Conservation (phyloP, 2,329 filamentous ascomycete species). For the Hysterium pulicare region DNA sequence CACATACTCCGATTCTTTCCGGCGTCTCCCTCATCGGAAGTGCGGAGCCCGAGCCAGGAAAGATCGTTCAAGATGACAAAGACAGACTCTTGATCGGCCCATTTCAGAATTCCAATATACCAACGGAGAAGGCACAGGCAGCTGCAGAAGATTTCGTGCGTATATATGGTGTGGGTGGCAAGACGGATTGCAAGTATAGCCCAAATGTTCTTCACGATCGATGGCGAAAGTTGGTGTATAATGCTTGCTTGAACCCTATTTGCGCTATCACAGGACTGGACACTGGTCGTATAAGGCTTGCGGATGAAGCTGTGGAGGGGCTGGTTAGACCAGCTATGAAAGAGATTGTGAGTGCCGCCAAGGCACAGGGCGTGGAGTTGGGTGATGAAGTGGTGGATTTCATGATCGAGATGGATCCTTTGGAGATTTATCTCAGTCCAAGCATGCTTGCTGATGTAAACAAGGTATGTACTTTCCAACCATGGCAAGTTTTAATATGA, state of each 20-base stretch:
- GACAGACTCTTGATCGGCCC: conserved; percentile 52
- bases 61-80: conserved; percentile 52
- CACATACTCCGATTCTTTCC: conserved; percentile 51
- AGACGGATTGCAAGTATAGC: conserved; percentile 43
- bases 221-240: conserved; percentile 53
- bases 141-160: conserved; percentile 44
- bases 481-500: background rate
- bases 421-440: conserved; percentile 49
- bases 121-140: conserved; percentile 15
- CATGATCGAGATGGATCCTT: conserved; percentile 50
- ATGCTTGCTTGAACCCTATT: conserved; percentile 53
- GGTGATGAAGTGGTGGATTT: conserved; percentile 42
- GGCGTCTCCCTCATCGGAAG: conserved; percentile 54
- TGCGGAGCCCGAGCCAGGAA: conserved; percentile 46
- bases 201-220: conserved; percentile 43
- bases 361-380: conserved; percentile 43
- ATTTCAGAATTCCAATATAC: conserved; percentile 41
- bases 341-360: conserved; percentile 48
- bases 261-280: conserved; percentile 52
- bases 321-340: conserved; percentile 54
- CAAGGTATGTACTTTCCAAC: conserved; percentile 36
- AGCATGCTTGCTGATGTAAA: conserved; percentile 55
- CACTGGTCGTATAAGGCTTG: conserved; percentile 49
- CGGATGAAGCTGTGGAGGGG: conserved; percentile 43
- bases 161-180: conserved; percentile 48